Base-by-base conservation (phyloP, 495 filamentous ascomycete species). In the Trichocladium uniseriatum region DNA sequence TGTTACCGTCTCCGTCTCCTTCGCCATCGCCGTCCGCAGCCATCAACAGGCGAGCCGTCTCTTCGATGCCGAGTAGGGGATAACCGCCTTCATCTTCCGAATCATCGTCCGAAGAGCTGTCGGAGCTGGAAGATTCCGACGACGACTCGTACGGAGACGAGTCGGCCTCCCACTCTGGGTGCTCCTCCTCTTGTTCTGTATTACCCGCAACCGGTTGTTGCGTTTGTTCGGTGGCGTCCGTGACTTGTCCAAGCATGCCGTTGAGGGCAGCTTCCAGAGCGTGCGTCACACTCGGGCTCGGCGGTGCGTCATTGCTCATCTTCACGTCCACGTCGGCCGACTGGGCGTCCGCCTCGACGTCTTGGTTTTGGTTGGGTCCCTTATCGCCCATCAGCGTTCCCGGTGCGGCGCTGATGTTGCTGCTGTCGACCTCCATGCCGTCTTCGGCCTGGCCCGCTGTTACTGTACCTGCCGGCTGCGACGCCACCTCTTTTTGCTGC, bases 41-140 rank as follows among this genome's bases (percentile, higher is more conserved):
- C 88, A 95, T 91, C 22, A 95, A 71, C 29, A 91, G 78, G 9
- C 80, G 78, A 1, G 84, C 85, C 54, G 86, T 81, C 60, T 92
- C 87, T 61, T 86, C 85, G 11, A 85, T 76, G 41, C 79, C 82
- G 15, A 94, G 73, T 22, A 87, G 16, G 14, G 28, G 36, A 24
- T 61, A 45, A 11, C 71, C 72, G 37, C 75, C 77, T 43, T 79
- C 79, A 44, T 79, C 77, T 24, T 84, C 83, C 5, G 72, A 72
- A 38, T 79, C 78, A 45, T 81, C 80, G 40, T 81, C 78, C 10
- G 76, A 68, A n/a, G 68, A 71, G 19, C 42, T 50, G 14, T 56
- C 52, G 8, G 58, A 54, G 51, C 49, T 52, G 14, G 51, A 53
- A 11, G 49, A 59, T 7, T 71, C 69, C 7, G 68, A 67, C 0